phyloP scores from a whole-genome alignment of 331 rosid species.

The Malus hybrid region DNA sequence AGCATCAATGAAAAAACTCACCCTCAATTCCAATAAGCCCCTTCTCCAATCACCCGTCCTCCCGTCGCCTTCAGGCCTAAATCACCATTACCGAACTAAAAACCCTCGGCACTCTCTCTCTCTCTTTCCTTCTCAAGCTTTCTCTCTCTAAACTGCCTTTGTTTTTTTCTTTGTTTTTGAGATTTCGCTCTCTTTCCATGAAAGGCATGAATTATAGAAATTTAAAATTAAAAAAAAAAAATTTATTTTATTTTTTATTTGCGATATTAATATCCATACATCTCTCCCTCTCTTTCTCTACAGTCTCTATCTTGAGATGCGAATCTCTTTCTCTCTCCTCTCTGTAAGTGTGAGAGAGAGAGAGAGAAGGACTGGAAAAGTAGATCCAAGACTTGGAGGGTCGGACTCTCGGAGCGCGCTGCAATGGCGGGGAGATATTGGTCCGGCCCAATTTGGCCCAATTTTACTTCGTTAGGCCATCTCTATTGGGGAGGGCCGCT shows the following conservation, averaged over 20 bases:
- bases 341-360: not conserved
- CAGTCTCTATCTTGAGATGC: not conserved
- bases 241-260: no score
- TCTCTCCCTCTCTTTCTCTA: not conserved
- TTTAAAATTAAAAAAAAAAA: not conserved
- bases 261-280: no score
- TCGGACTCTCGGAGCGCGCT: not conserved
- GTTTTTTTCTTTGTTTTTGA: not conserved
- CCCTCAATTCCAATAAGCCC: not conserved
- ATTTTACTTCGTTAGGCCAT: no score
- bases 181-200: slow-evolving; percentile 15
- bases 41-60: not conserved
- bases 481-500: no score
- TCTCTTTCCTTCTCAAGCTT: not conserved
- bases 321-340: not conserved
- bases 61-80: not conserved
- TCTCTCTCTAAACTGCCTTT: not conserved
- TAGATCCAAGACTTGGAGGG: not conserved
- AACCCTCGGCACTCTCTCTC: not conserved
- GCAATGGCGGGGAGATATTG: not conserved
- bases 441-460: not conserved
- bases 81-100: slow-evolving; percentile 4
- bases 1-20: slow-evolving; percentile 10
- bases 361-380: not conserved
- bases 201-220: not conserved